Base-by-base conservation (phyloP, 2,329 filamentous ascomycete genomes). In the Cladosporium oxysporum region DNA sequence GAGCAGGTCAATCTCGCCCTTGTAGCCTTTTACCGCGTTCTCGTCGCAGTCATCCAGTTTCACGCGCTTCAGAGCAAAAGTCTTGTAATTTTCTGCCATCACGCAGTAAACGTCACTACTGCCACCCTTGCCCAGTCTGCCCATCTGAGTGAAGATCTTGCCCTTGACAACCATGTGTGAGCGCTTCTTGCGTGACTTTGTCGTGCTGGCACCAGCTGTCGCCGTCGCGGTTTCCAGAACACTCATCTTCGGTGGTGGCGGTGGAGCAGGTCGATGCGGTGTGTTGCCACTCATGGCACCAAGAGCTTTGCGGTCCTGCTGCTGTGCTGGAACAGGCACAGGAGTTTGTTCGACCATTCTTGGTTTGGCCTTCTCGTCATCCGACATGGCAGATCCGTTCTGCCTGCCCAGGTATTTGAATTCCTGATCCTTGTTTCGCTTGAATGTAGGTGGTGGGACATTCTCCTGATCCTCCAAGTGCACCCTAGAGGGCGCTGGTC, bases 71-170 rank as follows among this genome's bases (percentile, higher is more conserved):
- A 99, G 80, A 0, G 95, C 95, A 78, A 97, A 93, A 79, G 97
- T 92, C 77, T 93, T 96, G 74, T 92, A 93, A 75, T 97, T 98
- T 77, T 99, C 95, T 0, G 95, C 94, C 83, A 96, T 96, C 37
- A 99, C 95, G 55, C 93, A 90, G 78, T 97, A 99, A 1, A 99
- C 95, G 74, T 96, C 93, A 59, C 91, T 93, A 71, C 92, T 97
- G 35, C 95, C 95, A 68, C 95, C 95, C 66, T 93, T 90, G 11
- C 95, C 95, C 70, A 99, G 89, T 71, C 91, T 92, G 76, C 97
- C 93, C 68, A 98, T 86, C 57, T 94, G 87, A 26, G 93, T 95
- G 75, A 96, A 99, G 41, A 89, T 87, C 75, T 96, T 96, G 67
- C 92, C 92, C 75, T 99, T 99, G 68, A 99, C 89, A 57, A 90